These are phyloP conservation scores for Wickerhamomyces mucosus DNA, from an alignment of 805 yeast species.

Conservation along the genomic window DNA sequence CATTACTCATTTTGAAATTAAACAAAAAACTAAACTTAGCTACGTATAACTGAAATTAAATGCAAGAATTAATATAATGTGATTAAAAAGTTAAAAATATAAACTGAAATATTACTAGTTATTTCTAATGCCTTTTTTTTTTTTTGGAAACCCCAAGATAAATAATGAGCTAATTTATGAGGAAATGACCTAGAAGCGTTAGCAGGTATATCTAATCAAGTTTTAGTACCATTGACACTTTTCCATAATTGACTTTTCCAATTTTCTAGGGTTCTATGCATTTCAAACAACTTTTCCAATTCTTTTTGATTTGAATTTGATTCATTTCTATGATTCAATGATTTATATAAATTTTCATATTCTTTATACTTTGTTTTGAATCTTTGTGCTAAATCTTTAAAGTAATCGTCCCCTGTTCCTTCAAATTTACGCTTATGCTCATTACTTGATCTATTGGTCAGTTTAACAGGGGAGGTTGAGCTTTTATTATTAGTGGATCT, in stretches of 20 bases:
- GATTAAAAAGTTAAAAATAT: too few species aligned
- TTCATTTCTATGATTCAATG: conserved; percentile 3
- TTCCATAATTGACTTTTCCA: conserved; percentile 54
- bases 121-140: too few species aligned
- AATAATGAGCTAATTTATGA: too few species aligned
- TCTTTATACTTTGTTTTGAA: conserved; percentile 40
- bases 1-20: too few species aligned
- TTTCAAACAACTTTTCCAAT: conserved; percentile 32
- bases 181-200: too few species aligned
- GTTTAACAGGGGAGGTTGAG: conserved; percentile 8
- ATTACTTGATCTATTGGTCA: conserved; percentile 2
- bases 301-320: conserved; percentile 4
- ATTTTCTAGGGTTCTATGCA: conserved; percentile 41
- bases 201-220: too few species aligned
- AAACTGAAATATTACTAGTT: too few species aligned
- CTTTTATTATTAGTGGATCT: conserved; percentile 21
- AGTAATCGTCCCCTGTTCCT: conserved; percentile 24
- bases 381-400: conserved; percentile 33
- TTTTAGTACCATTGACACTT: conserved; percentile 13
- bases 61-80: too few species aligned
- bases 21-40: too few species aligned
- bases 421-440: conserved; percentile 7
- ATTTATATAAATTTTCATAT: conserved; percentile 37
- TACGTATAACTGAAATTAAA: too few species aligned
- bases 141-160: too few species aligned